Evolutionary conservation across 2,329 filamentous ascomycete species (phyloP).

Genomic region (Teratosphaeria pseudoeucalypti): DNA sequence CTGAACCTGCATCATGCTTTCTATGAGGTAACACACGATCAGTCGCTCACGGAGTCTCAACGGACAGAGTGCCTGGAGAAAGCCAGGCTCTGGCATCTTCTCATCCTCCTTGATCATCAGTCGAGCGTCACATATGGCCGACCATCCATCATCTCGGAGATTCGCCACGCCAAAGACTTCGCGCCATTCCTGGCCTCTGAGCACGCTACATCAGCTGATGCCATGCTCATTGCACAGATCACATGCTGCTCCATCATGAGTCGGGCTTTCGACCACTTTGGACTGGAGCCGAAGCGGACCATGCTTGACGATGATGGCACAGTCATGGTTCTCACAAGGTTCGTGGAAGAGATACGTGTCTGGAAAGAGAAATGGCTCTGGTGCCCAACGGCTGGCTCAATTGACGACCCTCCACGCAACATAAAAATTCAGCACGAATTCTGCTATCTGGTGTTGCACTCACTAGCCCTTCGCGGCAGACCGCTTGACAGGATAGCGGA

Average conservation of each 20-base stretch:
- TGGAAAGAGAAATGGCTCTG: background rate
- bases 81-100: background rate
- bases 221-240: background rate
- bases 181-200: background rate
- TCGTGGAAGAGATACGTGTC: background rate
- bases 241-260: background rate
- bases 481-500: background rate
- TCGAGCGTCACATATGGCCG: background rate
- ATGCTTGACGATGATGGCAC: background rate
- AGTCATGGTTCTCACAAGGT: background rate
- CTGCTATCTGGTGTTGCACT: background rate
- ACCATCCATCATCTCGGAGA: background rate
- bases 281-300: background rate
- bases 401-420: background rate
- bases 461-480: background rate
- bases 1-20: background rate
- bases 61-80: background rate
- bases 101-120: background rate
- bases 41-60: background rate
- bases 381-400: background rate
- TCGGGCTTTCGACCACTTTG: background rate
- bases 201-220: background rate
- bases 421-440: background rate
- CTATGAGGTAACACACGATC: background rate
- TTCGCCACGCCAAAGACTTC: background rate